Evolutionary conservation across 805 yeast species (phyloP).

Genomic region (Candida dendrica): DNA sequence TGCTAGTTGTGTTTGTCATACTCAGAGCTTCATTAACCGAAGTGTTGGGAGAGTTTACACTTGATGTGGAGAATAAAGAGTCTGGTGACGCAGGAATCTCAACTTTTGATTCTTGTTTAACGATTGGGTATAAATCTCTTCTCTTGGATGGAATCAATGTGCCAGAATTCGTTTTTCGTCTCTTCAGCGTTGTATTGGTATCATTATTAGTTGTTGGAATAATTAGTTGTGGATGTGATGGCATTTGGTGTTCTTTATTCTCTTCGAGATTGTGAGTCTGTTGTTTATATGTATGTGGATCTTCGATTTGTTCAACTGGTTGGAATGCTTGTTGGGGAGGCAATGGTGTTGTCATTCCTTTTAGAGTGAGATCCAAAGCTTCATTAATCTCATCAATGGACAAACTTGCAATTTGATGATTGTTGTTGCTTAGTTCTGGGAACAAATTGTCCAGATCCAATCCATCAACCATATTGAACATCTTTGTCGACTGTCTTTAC

Average conservation of each 20-base stretch:
- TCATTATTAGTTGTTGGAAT: not conserved
- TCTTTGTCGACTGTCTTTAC: not conserved
- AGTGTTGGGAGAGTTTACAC: constrained; percentile 11
- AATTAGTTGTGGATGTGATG: not conserved
- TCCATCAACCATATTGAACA: constrained; percentile 1
- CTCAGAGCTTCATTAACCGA: not conserved
- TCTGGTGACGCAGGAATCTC: constrained; percentile 26
- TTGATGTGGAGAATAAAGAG: constrained; percentile 25
- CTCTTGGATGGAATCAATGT: not conserved
- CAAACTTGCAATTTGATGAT: constrained; percentile 4
- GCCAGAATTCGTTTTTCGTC: not conserved
- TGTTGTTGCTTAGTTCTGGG: not conserved
- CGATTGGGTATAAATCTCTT: no score
- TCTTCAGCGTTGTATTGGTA: not conserved
- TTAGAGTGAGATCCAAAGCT: constrained; percentile 9
- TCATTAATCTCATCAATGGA: constrained; percentile 29
- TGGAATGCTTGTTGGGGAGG: not conserved
- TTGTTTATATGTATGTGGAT: not conserved
- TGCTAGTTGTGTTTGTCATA: constrained; percentile 9
- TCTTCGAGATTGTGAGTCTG: not conserved
- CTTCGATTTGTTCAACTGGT: not conserved
- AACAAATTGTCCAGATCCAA: constrained; percentile 10
- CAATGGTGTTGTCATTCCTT: constrained; percentile 4
- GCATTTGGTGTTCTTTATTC: no score
- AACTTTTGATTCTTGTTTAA: not conserved